Percentiles rank a stretch among this genome's conserved stretches.
Evolutionary conservation across 2,329 filamentous ascomycete genomes (phyloP).

Genomic region (Paracamarosporium sp.): DNA sequence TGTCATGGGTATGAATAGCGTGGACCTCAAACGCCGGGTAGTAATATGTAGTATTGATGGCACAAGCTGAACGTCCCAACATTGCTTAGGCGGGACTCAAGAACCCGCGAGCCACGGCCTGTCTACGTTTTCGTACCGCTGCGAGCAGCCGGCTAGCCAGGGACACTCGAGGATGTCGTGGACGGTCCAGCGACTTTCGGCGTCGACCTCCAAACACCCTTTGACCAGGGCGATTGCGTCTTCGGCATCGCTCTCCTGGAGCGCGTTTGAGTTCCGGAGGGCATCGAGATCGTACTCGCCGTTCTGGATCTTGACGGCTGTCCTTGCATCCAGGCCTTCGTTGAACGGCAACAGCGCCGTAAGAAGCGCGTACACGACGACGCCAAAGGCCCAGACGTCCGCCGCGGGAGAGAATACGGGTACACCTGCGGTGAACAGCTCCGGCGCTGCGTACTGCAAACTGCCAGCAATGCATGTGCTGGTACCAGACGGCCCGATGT

Average conservation of each 20-base stretch:
- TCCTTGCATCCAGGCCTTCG: constrained; percentile 64
- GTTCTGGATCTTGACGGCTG: constrained; percentile 64
- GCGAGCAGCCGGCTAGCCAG: constrained; percentile 57
- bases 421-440: constrained; percentile 50
- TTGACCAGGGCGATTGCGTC: constrained; percentile 63
- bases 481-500: constrained; percentile 62
- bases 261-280: constrained; percentile 53
- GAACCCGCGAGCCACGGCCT: constrained; percentile 37
- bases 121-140: constrained; percentile 34
- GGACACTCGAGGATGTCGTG: constrained; percentile 60
- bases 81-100: constrained; percentile 1
- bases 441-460: constrained; percentile 62
- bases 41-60: neutral
- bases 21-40: neutral
- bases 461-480: constrained; percentile 67
- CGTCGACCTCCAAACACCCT: constrained; percentile 66
- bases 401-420: constrained; percentile 61
- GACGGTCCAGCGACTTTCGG: constrained; percentile 63
- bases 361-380: constrained; percentile 66
- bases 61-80: neutral
- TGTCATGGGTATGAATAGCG: too few species aligned
- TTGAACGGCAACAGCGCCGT: constrained; percentile 69
- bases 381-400: constrained; percentile 72
- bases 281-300: constrained; percentile 65
- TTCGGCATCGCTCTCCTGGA: constrained; percentile 43